phyloP scores from a whole-genome alignment of 2,329 filamentous ascomycete species.

The Diplocarpon mali region DNA sequence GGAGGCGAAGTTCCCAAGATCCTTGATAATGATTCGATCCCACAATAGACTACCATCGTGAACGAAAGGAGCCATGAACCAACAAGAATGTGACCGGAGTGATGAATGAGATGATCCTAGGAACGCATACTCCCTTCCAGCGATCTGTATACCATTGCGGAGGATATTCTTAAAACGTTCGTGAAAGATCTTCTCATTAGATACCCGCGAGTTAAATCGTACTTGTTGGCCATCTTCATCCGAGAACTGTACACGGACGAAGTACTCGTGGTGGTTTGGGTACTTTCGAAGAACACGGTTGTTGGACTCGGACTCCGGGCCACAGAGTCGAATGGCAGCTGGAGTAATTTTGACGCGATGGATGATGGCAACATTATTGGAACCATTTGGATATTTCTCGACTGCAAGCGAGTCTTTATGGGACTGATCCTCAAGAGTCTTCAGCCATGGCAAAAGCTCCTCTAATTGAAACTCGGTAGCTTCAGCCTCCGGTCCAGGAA shows the following conservation, averaged over 20 bases:
- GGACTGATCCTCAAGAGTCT: neutral
- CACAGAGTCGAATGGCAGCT: constrained; percentile 42
- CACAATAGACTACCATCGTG: constrained; percentile 22
- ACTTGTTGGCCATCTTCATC: constrained; percentile 63
- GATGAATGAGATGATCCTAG: constrained; percentile 75
- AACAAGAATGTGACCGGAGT: constrained; percentile 57
- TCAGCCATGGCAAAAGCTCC: constrained; percentile 29
- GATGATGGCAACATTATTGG: constrained; percentile 20
- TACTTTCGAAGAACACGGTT: constrained; percentile 64
- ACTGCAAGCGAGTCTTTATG: neutral
- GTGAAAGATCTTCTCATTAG: constrained; percentile 40
- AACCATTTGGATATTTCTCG: neutral
- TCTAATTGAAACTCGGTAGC: constrained; percentile 31
- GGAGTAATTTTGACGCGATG: constrained; percentile 40
- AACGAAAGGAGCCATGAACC: constrained; percentile 47
- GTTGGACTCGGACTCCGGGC: constrained; percentile 54
- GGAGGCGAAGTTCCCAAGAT: constrained; percentile 38
- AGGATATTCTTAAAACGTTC: constrained; percentile 51
- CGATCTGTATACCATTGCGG: constrained; percentile 48
- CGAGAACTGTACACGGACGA: constrained; percentile 59
- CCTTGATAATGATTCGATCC: constrained; percentile 32
- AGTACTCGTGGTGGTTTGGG: constrained; percentile 45
- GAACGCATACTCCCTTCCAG: constrained; percentile 51
- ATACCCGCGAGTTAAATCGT: constrained; percentile 41
- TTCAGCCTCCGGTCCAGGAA: constrained; percentile 40